phyloP scores from a whole-genome alignment of 768 basidiomycete species.

The Rhizopogon vulgaris region DNA sequence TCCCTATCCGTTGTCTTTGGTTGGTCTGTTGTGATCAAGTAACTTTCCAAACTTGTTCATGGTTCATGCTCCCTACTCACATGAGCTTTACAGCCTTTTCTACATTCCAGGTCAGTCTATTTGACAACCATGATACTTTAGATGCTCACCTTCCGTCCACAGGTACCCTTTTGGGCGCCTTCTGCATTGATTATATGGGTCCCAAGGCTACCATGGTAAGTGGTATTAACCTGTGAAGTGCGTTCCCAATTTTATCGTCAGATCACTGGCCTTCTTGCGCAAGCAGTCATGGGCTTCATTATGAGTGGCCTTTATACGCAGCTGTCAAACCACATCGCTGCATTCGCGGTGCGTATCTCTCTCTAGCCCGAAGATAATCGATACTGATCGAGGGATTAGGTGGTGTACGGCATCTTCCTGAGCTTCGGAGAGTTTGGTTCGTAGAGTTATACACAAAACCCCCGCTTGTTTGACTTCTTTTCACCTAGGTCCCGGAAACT shows the following conservation, averaged over 20 bases:
- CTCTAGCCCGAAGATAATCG: not conserved
- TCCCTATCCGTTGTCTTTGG: conserved; percentile 65
- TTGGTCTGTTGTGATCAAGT: conserved; percentile 86
- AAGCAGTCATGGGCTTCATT: conserved; percentile 78
- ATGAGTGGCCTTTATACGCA: conserved; percentile 77
- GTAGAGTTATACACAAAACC: not conserved
- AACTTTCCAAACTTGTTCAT: conserved; percentile 14
- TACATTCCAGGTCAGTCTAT: conserved; percentile 50
- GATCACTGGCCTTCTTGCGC: conserved; percentile 62
- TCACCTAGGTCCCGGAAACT: conserved; percentile 69
- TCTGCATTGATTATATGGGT: conserved; percentile 68
- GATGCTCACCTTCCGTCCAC: conserved; percentile 2
- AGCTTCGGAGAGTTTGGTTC: conserved; percentile 83
- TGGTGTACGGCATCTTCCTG: conserved; percentile 89
- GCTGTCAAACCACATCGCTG: conserved; percentile 61
- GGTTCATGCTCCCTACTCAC: conserved; percentile 31
- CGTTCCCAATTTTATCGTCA: conserved; percentile 15
- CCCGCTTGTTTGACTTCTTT: conserved; percentile 1
- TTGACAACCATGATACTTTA: not conserved
- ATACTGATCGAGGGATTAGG: conserved; percentile 27
- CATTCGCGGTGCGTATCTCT: conserved; percentile 52
- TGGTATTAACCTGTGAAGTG: not conserved
- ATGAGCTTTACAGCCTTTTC: conserved; percentile 37
- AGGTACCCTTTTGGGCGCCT: conserved; percentile 67
- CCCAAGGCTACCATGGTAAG: conserved; percentile 71